Percentiles rank a stretch among this genome's conserved stretches.
These are phyloP conservation scores for Pisolithus thermaeus DNA, from an alignment of 1,284 basidiomycete genomes.

Conservation along the genomic window DNA sequence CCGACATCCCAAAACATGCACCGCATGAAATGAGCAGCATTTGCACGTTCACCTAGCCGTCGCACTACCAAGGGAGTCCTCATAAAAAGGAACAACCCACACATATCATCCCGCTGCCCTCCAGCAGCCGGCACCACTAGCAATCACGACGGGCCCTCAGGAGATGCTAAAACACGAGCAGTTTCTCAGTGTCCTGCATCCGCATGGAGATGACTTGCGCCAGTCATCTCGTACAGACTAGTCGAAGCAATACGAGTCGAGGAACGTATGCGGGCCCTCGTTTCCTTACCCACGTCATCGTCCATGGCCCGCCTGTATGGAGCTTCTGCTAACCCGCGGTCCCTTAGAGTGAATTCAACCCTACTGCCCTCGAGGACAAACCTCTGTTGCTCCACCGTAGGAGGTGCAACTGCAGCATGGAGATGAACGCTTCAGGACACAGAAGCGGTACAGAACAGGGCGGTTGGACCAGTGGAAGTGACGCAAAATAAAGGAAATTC, in stretches of 20 bases:
- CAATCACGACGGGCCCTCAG: background rate
- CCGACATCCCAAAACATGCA: slow-evolving; percentile 18
- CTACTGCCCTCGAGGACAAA: slow-evolving; percentile 27
- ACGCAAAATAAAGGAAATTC: slow-evolving; percentile 3
- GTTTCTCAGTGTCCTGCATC: slow-evolving; percentile 16
- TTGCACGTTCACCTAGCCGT: slow-evolving; percentile 18
- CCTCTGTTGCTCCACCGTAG: slow-evolving; percentile 25
- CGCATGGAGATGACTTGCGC: slow-evolving; percentile 4
- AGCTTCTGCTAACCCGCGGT: slow-evolving; percentile 8
- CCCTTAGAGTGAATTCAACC: slow-evolving; percentile 10
- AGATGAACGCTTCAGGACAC: slow-evolving; percentile 10
- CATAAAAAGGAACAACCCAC: background rate
- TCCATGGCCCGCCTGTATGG: slow-evolving; percentile 14
- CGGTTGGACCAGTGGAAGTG: slow-evolving; percentile 8
- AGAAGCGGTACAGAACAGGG: background rate
- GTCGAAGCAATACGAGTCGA: slow-evolving; percentile 12
- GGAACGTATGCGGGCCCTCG: slow-evolving; percentile 5
- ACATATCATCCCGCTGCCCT: background rate
- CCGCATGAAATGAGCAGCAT: slow-evolving; percentile 20
- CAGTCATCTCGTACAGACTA: slow-evolving; percentile 16
- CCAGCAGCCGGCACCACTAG: slow-evolving; percentile 2
- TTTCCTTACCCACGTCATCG: slow-evolving; percentile 7
- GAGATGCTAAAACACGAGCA: background rate
- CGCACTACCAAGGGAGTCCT: slow-evolving; percentile 17
- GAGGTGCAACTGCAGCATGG: slow-evolving; percentile 19